Base-by-base conservation (phyloP, 768 basidiomycete genomes). In the Lentinula aciculospora region DNA sequence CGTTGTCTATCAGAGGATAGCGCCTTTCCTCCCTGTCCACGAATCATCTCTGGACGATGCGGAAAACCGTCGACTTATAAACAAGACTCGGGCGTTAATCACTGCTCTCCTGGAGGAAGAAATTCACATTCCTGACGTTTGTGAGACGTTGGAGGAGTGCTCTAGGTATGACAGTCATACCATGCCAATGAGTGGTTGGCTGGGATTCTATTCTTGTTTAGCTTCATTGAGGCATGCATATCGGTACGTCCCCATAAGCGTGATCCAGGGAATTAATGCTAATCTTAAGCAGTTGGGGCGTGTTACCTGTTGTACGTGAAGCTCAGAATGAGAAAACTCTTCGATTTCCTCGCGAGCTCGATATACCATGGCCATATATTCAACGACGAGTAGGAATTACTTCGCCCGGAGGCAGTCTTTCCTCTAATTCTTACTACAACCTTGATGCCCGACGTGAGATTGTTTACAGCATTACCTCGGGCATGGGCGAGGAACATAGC, bases 251-350 rank as follows among this genome's bases (percentile, higher is more conserved):
- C 10, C 39, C 7, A n/a, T n/a, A n/a, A n/a, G 25, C 23, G 25
- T 29, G 40, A 27, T 31, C 12, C 15, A 28, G 6, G 6, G 6
- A 12, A 23, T 54, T 19, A 2, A 1, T 19, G 5, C 25, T 10
- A 23, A 36, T 15, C 56, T 8, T 42, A 51, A 31, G 46, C 46
- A 65, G 64, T 37, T 65, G 64, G 64, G 64, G 63, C 2, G 58
- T 65, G 1, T 62, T 51, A 15, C 64, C 64, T 10, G 59, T 65
- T n/a, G 64, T 65, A 21, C 60, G 64, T 8, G 64, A 65, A 58
- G 64, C 64, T 2, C 64, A 65, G 45, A 58, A 47, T 29, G 64
- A 65, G 37, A 34, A 58, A n/a, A 58, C 60, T 3, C 23, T 65
- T n/a, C 59, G 62, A 17, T 61, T 65, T 39, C 64, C 64, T n/a